Evolutionary conservation across 2,329 filamentous ascomycete species (phyloP).

Genomic region (Fusarium sp.): DNA sequence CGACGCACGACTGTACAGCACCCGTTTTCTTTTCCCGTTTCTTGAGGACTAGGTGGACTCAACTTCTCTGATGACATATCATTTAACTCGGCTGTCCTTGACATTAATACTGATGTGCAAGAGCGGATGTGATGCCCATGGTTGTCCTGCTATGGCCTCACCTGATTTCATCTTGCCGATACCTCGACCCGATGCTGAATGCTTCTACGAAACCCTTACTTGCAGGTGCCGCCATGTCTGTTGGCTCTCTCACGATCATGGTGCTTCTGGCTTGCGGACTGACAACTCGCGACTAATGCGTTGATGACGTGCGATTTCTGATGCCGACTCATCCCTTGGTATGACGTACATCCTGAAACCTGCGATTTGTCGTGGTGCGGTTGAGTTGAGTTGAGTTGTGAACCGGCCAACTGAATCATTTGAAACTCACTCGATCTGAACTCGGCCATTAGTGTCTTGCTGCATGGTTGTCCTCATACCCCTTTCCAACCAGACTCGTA

Average conservation of each 20-base stretch:
- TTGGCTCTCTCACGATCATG: slow-evolving; percentile 23
- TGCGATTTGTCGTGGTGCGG: slow-evolving; percentile 27
- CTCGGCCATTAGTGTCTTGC: slow-evolving; percentile 22
- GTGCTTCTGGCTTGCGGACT: slow-evolving; percentile 25
- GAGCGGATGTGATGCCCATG: slow-evolving; percentile 35
- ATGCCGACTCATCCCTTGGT: slow-evolving; percentile 40
- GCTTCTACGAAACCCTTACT: slow-evolving; percentile 22
- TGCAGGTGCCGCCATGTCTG: slow-evolving; percentile 12
- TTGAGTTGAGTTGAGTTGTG: slow-evolving; percentile 29
- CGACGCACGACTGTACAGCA: slow-evolving; percentile 50
- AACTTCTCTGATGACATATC: slow-evolving; percentile 46
- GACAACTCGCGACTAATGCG: slow-evolving; percentile 43
- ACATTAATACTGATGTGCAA: slow-evolving; percentile 42
- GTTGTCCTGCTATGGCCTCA: slow-evolving; percentile 30
- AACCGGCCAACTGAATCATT: slow-evolving; percentile 26
- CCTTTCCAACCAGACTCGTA: slow-evolving; percentile 22
- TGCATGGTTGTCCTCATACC: slow-evolving; percentile 8
- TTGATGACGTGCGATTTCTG: slow-evolving; percentile 44
- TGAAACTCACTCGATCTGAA: slow-evolving; percentile 7
- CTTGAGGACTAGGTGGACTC: slow-evolving; percentile 42
- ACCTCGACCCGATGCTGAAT: slow-evolving; percentile 35
- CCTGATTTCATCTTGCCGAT: slow-evolving; percentile 34
- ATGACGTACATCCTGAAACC: slow-evolving; percentile 42
- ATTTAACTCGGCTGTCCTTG: slow-evolving; percentile 41
- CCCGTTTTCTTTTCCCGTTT: slow-evolving; percentile 34